These are phyloP conservation scores for Coemansia sp. DNA, from an alignment of 192 early-diverging fungal genomes.

Conservation along the genomic window DNA sequence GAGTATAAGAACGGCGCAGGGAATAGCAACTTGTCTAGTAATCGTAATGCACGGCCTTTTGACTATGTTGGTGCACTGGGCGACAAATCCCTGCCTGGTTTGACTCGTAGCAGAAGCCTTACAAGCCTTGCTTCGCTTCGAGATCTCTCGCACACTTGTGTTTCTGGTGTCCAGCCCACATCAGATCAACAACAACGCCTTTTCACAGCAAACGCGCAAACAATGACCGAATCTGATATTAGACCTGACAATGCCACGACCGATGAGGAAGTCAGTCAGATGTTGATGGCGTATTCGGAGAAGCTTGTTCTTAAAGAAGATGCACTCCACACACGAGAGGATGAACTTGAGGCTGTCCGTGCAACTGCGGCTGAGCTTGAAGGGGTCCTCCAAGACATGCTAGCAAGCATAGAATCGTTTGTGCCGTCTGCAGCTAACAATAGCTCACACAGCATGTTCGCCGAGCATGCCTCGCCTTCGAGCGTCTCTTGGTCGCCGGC, in stretches of 20 bases:
- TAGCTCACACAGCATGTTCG: neutral
- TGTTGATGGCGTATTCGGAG: constrained; percentile 46
- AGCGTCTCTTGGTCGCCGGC: constrained; percentile 15
- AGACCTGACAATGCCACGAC: neutral
- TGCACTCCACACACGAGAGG: constrained; percentile 46
- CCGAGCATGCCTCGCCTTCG: constrained; percentile 2
- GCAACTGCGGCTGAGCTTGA: constrained; percentile 19
- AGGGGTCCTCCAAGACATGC: constrained; percentile 12
- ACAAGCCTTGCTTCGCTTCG: constrained; percentile 12
- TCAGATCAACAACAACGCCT: neutral
- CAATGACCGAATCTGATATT: constrained; percentile 22
- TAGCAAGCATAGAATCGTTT: constrained; percentile 10
- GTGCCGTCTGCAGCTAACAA: neutral
- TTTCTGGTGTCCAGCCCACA: neutral
- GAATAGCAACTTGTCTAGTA: neutral
- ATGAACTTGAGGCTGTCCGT: constrained; percentile 43
- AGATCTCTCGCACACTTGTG: neutral
- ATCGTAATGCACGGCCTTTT: constrained; percentile 4
- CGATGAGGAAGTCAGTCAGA: constrained; percentile 26
- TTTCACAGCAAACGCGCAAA: constrained; percentile 19
- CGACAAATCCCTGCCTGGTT: neutral
- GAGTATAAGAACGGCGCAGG: constrained; percentile 3
- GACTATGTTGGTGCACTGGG: neutral
- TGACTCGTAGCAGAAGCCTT: constrained; percentile 18
- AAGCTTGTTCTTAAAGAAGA: constrained; percentile 54